Base-by-base conservation (phyloP, 305 asterid genomes). In the Rubia balearica region DNA sequence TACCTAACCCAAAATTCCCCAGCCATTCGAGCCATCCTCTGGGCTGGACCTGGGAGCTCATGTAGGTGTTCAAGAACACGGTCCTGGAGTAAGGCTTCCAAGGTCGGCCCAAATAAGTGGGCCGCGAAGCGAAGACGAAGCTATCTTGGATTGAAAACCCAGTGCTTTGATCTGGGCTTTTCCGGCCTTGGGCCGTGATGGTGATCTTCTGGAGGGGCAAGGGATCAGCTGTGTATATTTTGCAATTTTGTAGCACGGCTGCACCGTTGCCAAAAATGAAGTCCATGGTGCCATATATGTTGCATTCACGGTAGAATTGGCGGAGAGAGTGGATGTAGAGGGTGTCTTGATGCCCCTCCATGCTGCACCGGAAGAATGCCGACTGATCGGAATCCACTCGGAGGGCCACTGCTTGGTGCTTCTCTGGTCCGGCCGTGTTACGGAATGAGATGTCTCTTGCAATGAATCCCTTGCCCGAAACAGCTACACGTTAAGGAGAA, bases 261-360 rank as follows among this genome's bases (percentile, higher is more conserved):
- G 96, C 96, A 1, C 94, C 96, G 30, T 88, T 92, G 73, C 98
- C 98, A 70, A 90, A 92, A 71, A 90, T 88, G 87, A 90, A 90
- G 81, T 92, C 96, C 75, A 91, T 88, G 71, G 98, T 89, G 71
- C 96, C 98, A 55, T 89, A 85, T 63, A 91, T 83, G 84, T 56
- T 70, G 87, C 98, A 89, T 60, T 91, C 94, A 7, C 94, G 90
- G 81, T 86, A 91, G 88, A 91, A 89, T 27, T 91, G 97, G 55
- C 96, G 91, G 76, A 87, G 91, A 61, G 98, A 91, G 81, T 91
- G 96, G 33, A 95, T 87, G 76, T 91, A 91, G 46, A 91, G 94
- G 0, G 98, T 91, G 87, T 91, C 98, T 62, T 91, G 98, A 77
- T 89, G 81, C 0, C 96, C 96, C 33, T 91, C 98, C 81, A 91